Conservation (phyloP, 176 grass and related monocot species). For the Tuctoria greenei region DNA sequence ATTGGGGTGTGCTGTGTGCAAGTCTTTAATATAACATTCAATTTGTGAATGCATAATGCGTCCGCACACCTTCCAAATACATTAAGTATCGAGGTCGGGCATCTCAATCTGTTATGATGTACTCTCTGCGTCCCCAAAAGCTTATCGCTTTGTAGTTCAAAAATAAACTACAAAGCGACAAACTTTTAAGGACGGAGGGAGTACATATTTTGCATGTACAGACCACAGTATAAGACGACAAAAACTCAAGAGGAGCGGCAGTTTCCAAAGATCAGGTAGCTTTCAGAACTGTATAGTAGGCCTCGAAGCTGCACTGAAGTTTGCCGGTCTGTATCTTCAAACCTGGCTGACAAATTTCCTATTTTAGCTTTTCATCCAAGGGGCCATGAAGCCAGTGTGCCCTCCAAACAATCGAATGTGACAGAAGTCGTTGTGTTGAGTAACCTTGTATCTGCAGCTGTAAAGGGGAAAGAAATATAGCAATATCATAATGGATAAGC, state of each 20-base stretch:
- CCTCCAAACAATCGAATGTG: slow-evolving; percentile 76
- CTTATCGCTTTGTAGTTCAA: too few relatives aligned
- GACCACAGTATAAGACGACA: slow-evolving; percentile 15
- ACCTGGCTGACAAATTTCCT: slow-evolving; percentile 21
- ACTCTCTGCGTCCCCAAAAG: too few relatives aligned
- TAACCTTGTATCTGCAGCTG: slow-evolving; percentile 68
- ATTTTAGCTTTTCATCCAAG: slow-evolving; percentile 54
- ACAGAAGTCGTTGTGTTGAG: slow-evolving; percentile 73
- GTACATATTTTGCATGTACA: slow-evolving; percentile 15
- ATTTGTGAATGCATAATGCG: too few relatives aligned
- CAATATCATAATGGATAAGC: background rate
- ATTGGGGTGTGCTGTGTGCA: too few relatives aligned
- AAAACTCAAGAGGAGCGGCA: slow-evolving; percentile 35
- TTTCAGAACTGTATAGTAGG: slow-evolving; percentile 27
- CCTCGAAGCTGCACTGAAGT: slow-evolving; percentile 5
- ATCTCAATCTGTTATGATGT: too few relatives aligned
- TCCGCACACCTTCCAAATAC: background rate
- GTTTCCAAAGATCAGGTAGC: slow-evolving; percentile 27
- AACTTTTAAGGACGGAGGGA: too few relatives aligned
- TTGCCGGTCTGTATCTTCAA: background rate
- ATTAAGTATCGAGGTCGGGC: background rate
- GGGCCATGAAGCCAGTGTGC: slow-evolving; percentile 59
- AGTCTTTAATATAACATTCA: too few relatives aligned
- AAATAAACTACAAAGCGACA: too few relatives aligned
- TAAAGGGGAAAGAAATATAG: background rate